phyloP scores from a whole-genome alignment of 371 early-diverging fungal genomes.

The Lichtheimia ramosa region DNA sequence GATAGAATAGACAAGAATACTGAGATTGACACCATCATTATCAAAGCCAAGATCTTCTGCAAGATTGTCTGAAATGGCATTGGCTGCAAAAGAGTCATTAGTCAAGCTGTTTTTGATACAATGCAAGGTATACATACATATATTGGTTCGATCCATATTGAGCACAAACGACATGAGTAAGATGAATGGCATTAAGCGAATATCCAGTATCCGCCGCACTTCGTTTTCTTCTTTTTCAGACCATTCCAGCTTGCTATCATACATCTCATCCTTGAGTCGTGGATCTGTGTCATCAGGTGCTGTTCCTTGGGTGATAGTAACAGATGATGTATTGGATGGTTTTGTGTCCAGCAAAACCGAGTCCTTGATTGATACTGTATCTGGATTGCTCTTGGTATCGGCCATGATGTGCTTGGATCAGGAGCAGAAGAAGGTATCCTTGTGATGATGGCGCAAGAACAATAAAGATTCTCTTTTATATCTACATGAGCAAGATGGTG shows the following conservation, averaged over 20 bases:
- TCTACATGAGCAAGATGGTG: too few species aligned
- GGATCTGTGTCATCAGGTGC: background rate
- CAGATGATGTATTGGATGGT: too few species aligned
- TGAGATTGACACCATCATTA: conserved; percentile 36
- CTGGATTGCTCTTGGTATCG: too few species aligned
- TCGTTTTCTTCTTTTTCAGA: conserved; percentile 34
- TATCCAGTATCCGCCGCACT: conserved; percentile 28
- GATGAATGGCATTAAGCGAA: conserved; percentile 33
- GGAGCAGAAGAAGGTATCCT: too few species aligned
- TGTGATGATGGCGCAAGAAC: too few species aligned
- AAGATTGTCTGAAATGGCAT: conserved; percentile 48
- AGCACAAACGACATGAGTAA: conserved; percentile 41
- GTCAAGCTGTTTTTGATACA: background rate
- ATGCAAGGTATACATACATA: conserved; percentile 29
- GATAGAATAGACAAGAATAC: conserved; percentile 32
- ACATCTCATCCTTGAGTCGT: conserved; percentile 11
- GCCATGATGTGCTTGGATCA: too few species aligned
- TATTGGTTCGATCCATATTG: conserved; percentile 50
- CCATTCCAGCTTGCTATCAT: conserved; percentile 33
- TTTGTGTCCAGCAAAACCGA: too few species aligned
- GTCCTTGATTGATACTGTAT: too few species aligned
- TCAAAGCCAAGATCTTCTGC: conserved; percentile 38
- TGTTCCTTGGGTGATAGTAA: too few species aligned
- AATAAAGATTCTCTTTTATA: too few species aligned
- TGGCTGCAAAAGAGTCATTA: conserved; percentile 19